Base-by-base conservation (phyloP, 768 basidiomycete species). In the Lactifluus volemus region DNA sequence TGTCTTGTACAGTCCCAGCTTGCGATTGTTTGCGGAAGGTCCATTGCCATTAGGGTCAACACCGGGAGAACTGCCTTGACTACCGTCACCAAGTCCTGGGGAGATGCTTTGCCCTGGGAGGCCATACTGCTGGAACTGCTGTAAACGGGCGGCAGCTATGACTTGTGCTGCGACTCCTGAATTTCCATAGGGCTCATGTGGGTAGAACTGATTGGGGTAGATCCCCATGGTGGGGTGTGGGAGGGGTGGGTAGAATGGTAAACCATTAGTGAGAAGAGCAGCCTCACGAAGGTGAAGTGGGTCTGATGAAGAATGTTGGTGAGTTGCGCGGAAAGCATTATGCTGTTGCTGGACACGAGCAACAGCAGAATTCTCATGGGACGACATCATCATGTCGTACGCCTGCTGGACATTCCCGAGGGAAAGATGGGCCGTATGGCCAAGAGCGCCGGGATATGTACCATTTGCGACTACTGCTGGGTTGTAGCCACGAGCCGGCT, bases 11-110 rank as follows among this genome's bases (percentile, higher is more conserved):
- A 95, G 70, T 17, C 89, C 90, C 29, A 93, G 74, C 76, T 95
- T 95, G 67, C 92, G 81, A 70, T 95, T 95, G 75, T 94, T 94
- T 10, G 91, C 88, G 64, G 89, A 92, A 15, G 92, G 92, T 0
- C 91, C 91, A 50, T 75, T 78, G 49, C 78, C 78, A 32, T 42
- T 69, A 42, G 73, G 70, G 19, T 73, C 68, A 42, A 68, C 67
- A 65, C 38, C 19, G 0, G 60, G 57, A 65, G 56, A 63, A 67
- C 63, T 78, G 75, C 60, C 42, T 32, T 63, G 53, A 41, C 49
- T 59, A 34, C 55, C 52, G 6, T 51, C 59, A 3, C 56, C 59
- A 41, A 59, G 55, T 38, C 45, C 67, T 4, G 55, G 51, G 14
- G 58, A 62, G 11, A 61, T 49, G 12, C 45, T 47, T 21, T 60